phyloP scores from a whole-genome alignment of 805 yeast species.

The Nakazawaea ambrosiae region DNA sequence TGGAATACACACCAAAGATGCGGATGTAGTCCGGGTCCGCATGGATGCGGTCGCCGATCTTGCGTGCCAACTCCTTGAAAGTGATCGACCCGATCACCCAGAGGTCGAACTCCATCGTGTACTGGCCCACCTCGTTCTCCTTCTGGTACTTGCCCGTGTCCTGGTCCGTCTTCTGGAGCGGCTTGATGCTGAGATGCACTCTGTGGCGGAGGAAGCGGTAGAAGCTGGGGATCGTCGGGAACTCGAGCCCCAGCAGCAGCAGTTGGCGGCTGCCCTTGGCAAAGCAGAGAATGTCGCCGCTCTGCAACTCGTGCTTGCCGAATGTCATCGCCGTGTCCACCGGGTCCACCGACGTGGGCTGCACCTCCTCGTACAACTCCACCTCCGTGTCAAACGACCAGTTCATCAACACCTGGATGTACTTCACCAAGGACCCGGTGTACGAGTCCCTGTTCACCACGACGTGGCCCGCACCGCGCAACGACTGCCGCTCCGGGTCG shows the following conservation, averaged over 20 bases:
- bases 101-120: conserved; percentile 37
- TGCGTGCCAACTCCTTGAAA: conserved; percentile 54
- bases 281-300: conserved; percentile 59
- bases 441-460: conserved; percentile 41
- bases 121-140: conserved; percentile 12
- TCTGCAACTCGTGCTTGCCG: conserved; percentile 50
- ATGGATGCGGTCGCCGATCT: conserved; percentile 46
- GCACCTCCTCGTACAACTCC: conserved; percentile 53
- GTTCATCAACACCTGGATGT: conserved; percentile 34
- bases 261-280: conserved; percentile 10
- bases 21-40: conserved; percentile 58
- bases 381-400: conserved; percentile 27
- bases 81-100: conserved; percentile 62
- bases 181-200: conserved; percentile 48
- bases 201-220: conserved; percentile 54
- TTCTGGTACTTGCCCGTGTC: conserved; percentile 38
- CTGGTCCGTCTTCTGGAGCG: conserved; percentile 31
- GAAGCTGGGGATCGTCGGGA: conserved; percentile 34
- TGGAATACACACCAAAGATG: conserved; percentile 52
- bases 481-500: conserved; percentile 44
- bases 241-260: conserved; percentile 11
- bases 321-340: conserved; percentile 35
- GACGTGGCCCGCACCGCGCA: conserved; percentile 63
- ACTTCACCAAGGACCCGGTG: conserved; percentile 32
- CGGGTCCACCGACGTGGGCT: conserved; percentile 42